phyloP scores from a whole-genome alignment of 352 stramenopile genomes.

The Globisporangium echinulatum region DNA sequence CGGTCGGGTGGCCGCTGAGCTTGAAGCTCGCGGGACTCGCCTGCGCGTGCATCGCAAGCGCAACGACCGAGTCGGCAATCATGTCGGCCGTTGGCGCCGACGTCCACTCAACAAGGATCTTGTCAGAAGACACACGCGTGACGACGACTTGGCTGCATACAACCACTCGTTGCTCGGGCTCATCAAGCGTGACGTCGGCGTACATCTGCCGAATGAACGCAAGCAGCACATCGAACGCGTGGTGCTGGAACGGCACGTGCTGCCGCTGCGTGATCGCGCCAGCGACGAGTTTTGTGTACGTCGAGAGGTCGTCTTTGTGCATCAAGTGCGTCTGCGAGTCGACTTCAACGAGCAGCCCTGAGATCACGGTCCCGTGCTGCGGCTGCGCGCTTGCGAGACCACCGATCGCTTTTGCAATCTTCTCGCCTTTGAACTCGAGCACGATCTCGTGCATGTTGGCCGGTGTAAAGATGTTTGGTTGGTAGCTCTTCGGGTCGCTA shows the following conservation, averaged over 20 bases:
- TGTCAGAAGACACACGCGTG: slow-evolving; percentile 31
- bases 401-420: slow-evolving; percentile 85
- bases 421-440: slow-evolving; percentile 84
- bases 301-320: slow-evolving; percentile 78
- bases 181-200: slow-evolving; percentile 50
- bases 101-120: slow-evolving; percentile 82
- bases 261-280: slow-evolving; percentile 80
- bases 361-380: slow-evolving; percentile 75
- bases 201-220: slow-evolving; percentile 85
- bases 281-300: slow-evolving; percentile 80
- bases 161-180: slow-evolving; percentile 52
- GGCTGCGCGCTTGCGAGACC: slow-evolving; percentile 59
- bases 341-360: slow-evolving; percentile 77
- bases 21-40: slow-evolving; percentile 81
- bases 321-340: slow-evolving; percentile 84
- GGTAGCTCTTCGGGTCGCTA: slow-evolving; percentile 81
- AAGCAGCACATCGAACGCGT: slow-evolving; percentile 75
- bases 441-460: slow-evolving; percentile 87
- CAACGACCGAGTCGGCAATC: slow-evolving; percentile 95
- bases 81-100: slow-evolving; percentile 93
- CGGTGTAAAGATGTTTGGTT: slow-evolving; percentile 74
- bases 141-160: slow-evolving; percentile 71
- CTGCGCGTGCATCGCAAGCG: slow-evolving; percentile 92
- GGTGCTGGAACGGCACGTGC: slow-evolving; percentile 75
- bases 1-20: slow-evolving; percentile 61